Base-by-base conservation (phyloP, 495 filamentous ascomycete species). In the Hypoxylon fragiforme region DNA sequence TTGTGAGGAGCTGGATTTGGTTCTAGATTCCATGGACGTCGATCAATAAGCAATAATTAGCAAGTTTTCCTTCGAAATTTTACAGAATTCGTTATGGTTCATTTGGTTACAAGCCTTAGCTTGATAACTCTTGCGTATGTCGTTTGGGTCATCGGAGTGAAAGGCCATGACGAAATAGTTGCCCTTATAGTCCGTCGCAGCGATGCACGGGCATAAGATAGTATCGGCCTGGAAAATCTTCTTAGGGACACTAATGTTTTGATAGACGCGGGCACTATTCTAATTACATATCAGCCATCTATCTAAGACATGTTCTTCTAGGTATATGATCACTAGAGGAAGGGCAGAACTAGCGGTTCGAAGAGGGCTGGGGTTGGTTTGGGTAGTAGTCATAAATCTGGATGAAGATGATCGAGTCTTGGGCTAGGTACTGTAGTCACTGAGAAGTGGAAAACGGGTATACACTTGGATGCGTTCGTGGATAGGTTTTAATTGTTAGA, bases 181-280 rank as follows among this genome's bases (percentile, higher is more conserved):
- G 6, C 54, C 59, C 9, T 35, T 8, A 9, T 36, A 13, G 22
- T 62, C 59, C 19, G 49, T 53, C n/a, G 54, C 59, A 13, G 58
- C 50, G 26, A 58, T 45, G 2, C 48, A 32, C 2, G 54, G 44
- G 18, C 44, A 54, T 15, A 50, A 39, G n/a, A 50, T 5, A 2
- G 34, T 54, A 4, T 54, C 28, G 13, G 39, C 54, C 6, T 58
- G 14, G 32, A 58, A 47, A 4, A 63, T 63, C 2, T 62, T 54
- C 54, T 8, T 57, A 47, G 9, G 52, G 49, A 22, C 54, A 58
- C 53, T 54, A 54, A 42, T 62, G 59, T 16, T 62, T 50, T 1
- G 21, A 14, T 51, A 40, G 0, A 7, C 19, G 0, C 24, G 38
- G 9, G 15, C 8, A n/a, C 24, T 43, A 7, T 38, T 34, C 2